Percentiles rank a stretch among this genome's conserved stretches.
Evolutionary conservation across 176 grass and related monocot genomes (phyloP).

Genomic region (Oryza brachyantha): DNA sequence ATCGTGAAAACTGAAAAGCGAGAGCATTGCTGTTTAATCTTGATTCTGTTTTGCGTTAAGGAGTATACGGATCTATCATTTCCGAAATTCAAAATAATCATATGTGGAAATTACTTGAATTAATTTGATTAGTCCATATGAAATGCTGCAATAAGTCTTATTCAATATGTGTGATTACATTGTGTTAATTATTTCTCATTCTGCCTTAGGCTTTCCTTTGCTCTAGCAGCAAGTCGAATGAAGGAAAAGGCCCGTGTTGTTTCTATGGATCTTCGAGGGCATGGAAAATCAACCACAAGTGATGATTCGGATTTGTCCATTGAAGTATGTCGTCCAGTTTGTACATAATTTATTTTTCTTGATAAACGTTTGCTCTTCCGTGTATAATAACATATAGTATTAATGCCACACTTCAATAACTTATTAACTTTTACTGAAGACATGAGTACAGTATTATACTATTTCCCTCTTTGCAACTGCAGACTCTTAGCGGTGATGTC

Average conservation of each 20-base stretch:
- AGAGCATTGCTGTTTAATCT: not conserved
- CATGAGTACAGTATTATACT: not conserved
- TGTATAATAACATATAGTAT: not conserved
- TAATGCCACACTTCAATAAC: not conserved
- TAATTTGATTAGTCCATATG: not conserved
- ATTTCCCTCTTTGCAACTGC: slow-evolving; percentile 27
- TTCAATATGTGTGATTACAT: slow-evolving; percentile 15
- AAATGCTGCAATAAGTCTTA: not conserved
- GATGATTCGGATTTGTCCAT: slow-evolving; percentile 88
- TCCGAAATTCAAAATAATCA: not conserved
- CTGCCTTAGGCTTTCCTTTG: slow-evolving; percentile 90
- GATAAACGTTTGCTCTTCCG: not conserved
- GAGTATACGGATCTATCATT: not conserved
- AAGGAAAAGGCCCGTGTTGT: slow-evolving; percentile 81
- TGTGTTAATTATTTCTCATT: slow-evolving; percentile 14
- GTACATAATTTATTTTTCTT: slow-evolving; percentile 6
- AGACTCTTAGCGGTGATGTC: slow-evolving; percentile 90
- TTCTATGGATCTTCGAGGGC: slow-evolving; percentile 86
- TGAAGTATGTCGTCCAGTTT: slow-evolving; percentile 55
- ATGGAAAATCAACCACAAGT: slow-evolving; percentile 76
- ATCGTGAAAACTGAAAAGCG: not conserved
- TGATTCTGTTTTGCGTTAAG: not conserved
- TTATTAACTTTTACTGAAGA: not conserved
- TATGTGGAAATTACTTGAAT: not conserved
- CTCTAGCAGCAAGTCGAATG: slow-evolving; percentile 64